phyloP scores from a whole-genome alignment of 2,329 filamentous ascomycete species.

The Paraphaeosphaeria minitans region DNA sequence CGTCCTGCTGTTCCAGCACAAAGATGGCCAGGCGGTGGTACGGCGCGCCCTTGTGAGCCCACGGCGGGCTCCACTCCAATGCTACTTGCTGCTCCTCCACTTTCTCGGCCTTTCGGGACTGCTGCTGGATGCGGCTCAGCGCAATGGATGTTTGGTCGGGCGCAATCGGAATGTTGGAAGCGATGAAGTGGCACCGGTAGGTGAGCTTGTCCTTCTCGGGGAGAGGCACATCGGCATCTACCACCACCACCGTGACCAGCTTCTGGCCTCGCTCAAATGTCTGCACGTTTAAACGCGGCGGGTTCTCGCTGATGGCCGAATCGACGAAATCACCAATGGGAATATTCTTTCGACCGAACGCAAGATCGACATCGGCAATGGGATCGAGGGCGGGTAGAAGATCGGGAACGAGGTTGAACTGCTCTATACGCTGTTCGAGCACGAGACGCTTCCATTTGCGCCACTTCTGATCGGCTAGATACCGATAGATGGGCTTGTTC shows the following conservation, averaged over 20 bases:
- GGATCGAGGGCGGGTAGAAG: constrained; percentile 81
- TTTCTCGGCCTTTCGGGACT: constrained; percentile 52
- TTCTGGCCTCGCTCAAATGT: constrained; percentile 82
- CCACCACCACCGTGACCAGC: constrained; percentile 80
- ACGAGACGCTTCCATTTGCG: constrained; percentile 78
- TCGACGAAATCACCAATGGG: constrained; percentile 79
- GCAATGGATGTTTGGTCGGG: constrained; percentile 53
- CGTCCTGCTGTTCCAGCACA: constrained; percentile 77
- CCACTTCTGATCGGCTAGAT: constrained; percentile 88
- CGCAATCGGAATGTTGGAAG: constrained; percentile 71
- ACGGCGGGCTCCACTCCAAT: constrained; percentile 81
- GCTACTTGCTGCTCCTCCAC: constrained; percentile 64
- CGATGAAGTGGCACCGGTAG: constrained; percentile 86
- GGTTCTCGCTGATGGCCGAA: constrained; percentile 71
- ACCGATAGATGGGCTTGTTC: constrained; percentile 93
- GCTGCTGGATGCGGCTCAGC: constrained; percentile 37
- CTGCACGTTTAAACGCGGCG: constrained; percentile 80
- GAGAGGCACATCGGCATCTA: constrained; percentile 90
- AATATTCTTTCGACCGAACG: constrained; percentile 73
- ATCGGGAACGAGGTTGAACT: constrained; percentile 88
- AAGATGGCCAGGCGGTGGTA: constrained; percentile 90
- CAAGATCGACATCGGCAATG: constrained; percentile 77
- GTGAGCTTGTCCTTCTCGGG: constrained; percentile 74
- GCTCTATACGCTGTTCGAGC: constrained; percentile 81
- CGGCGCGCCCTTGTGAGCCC: constrained; percentile 84